Percentiles rank a stretch among this genome's conserved stretches.
Conservation (phyloP, 805 yeast species). For the Monosporozyma servazzii region DNA sequence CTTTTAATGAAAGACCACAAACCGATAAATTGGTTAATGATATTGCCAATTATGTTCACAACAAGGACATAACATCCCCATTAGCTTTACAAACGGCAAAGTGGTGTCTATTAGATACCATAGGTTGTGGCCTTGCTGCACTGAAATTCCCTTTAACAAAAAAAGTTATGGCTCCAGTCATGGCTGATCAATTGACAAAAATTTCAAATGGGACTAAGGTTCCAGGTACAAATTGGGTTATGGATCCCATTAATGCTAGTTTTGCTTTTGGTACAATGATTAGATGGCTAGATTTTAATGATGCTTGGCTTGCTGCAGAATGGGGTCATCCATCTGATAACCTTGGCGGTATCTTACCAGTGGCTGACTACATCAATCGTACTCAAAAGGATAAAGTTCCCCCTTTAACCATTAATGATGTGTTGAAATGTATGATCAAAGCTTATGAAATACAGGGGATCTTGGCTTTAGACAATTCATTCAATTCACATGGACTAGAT, state of each 20-base stretch:
- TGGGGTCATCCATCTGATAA: slow-evolving; percentile 64
- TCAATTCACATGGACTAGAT: slow-evolving; percentile 50
- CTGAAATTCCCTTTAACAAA: slow-evolving; percentile 43
- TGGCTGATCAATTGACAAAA: slow-evolving; percentile 40
- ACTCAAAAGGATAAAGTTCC: slow-evolving; percentile 33
- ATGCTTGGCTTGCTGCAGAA: slow-evolving; percentile 62
- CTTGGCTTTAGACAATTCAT: slow-evolving; percentile 50
- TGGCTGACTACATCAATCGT: slow-evolving; percentile 47
- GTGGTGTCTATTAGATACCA: slow-evolving; percentile 45
- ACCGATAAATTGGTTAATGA: slow-evolving; percentile 41
- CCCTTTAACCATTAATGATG: slow-evolving; percentile 39
- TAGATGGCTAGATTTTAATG: slow-evolving; percentile 55
- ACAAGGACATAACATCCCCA: slow-evolving; percentile 35
- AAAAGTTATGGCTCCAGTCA: slow-evolving; percentile 41
- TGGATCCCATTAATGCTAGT: slow-evolving; percentile 52
- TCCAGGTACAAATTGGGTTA: slow-evolving; percentile 41
- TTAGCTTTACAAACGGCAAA: slow-evolving; percentile 47
- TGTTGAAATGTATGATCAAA: slow-evolving; percentile 48
- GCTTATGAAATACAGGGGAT: slow-evolving; percentile 59
- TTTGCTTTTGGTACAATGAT: slow-evolving; percentile 48
- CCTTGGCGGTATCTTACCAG: slow-evolving; percentile 49
- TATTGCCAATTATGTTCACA: slow-evolving; percentile 44
- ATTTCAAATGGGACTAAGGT: slow-evolving; percentile 46
- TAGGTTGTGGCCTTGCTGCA: slow-evolving; percentile 55
- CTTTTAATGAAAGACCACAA: slow-evolving; percentile 39